Base-by-base conservation (phyloP, 306 rosid species). In the Inga oerstediana region DNA sequence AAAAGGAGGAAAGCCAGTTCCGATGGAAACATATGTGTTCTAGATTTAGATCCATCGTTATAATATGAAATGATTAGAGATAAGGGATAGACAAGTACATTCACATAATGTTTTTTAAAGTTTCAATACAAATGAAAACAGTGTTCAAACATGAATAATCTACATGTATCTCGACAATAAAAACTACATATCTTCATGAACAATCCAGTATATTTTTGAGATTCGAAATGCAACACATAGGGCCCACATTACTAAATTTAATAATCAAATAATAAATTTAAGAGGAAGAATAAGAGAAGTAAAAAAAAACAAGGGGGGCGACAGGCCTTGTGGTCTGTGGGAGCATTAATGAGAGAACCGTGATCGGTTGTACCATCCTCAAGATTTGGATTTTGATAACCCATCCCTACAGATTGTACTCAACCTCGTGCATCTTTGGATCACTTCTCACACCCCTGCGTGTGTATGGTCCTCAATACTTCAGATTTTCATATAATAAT, bases 341-440 rank as follows among this genome's bases (percentile, higher is more conserved):
- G 37, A 52, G 89, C 81, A 68, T 85, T 88, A 75, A 85, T 71
- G 81, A 66, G 81, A 75, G 66, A 69, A 70, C 4, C 37, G 54
- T 17, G 48, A 74, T 83, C 72, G 44, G 89, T 70, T 87, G 87
- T 83, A 81, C 85, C 77, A n/a, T 82, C 85, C 80, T 14, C 39
- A 75, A 80, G 81, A 59, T 75, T 79, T 78, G 78, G 75, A 44
- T 19, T 83, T 43, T 75, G 77, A 58, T 72, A 76, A 22, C 54
- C 70, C 15, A 84, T 68, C 73, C 66, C 56, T 85, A 84, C 91
- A 88, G 90, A 79, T 87, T 88, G 91, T 82, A 81, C 51, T 79
- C 35, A 82, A 20, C 68, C 86, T 69, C 83, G 71, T 80, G 80
- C 79, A 86, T 81, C 49, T 74, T 30, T 41, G 61, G 6, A n/a